Percentiles rank a stretch among this genome's conserved stretches.
phyloP scores from a whole-genome alignment of 192 early-diverging fungal genomes.

The Thamnidium elegans region DNA sequence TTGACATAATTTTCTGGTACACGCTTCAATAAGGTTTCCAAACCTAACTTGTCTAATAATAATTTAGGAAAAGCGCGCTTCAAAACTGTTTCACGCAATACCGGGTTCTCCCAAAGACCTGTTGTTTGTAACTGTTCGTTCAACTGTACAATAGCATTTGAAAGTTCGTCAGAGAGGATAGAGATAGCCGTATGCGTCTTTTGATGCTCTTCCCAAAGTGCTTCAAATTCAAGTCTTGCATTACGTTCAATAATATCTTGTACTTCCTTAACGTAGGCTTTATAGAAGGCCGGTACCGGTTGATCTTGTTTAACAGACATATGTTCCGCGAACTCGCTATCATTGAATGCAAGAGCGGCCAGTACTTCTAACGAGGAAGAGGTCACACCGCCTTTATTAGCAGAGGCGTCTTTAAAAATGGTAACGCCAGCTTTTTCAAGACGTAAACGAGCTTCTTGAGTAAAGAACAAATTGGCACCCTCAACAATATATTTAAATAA shows the following conservation, averaged over 20 bases:
- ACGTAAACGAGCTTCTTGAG: constrained; percentile 95
- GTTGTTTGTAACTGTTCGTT: constrained; percentile 92
- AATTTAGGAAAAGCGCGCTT: constrained; percentile 91
- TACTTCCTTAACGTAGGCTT: constrained; percentile 90
- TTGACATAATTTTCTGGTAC: constrained; percentile 94
- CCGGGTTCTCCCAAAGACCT: constrained; percentile 87
- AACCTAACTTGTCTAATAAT: constrained; percentile 82
- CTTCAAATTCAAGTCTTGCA: constrained; percentile 96
- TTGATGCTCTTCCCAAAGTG: constrained; percentile 85
- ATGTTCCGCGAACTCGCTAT: constrained; percentile 84
- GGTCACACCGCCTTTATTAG: constrained; percentile 99
- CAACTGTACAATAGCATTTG: constrained; percentile 87
- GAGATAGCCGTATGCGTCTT: constrained; percentile 77
- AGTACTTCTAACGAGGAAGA: constrained; percentile 97
- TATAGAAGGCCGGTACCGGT: constrained; percentile 82
- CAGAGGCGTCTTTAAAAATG: constrained; percentile 98
- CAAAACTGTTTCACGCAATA: constrained; percentile 79
- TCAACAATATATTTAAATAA: constrained; percentile 99
- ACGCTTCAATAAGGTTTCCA: constrained; percentile 85
- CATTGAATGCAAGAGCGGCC: constrained; percentile 91
- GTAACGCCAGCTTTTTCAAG: constrained; percentile 93
- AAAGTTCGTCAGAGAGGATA: constrained; percentile 88
- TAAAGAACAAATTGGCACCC: constrained; percentile 99
- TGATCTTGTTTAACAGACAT: constrained; percentile 82
- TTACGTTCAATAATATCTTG: constrained; percentile 93